Percentiles rank a stretch among this genome's conserved stretches.
Conservation (phyloP, 495 filamentous ascomycete species). For the Annulohypoxylon nitens region DNA sequence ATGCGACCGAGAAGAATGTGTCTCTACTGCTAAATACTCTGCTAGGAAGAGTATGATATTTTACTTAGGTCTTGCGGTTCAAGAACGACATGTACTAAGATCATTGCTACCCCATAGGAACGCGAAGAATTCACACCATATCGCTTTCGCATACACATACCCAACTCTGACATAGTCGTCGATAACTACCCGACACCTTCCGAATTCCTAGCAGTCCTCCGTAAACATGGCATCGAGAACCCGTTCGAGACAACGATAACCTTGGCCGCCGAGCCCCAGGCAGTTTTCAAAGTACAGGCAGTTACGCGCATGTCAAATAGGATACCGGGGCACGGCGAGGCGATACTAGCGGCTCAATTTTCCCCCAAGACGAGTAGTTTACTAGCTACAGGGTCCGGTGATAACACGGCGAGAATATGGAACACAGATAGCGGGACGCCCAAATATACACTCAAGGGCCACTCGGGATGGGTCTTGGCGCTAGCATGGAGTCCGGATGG, state of each 20-base stretch:
- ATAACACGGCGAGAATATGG: constrained; percentile 93
- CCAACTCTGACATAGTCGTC: constrained; percentile 70
- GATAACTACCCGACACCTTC: constrained; percentile 76
- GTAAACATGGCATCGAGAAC: constrained; percentile 63
- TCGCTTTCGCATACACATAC: constrained; percentile 80
- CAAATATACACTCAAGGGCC: constrained; percentile 88
- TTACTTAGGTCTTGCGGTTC: constrained; percentile 7
- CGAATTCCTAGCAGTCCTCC: constrained; percentile 60
- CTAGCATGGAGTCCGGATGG: constrained; percentile 90
- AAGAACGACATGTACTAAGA: constrained; percentile 23
- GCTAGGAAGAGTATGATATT: constrained; percentile 76
- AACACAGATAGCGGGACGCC: constrained; percentile 96
- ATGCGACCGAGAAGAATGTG: constrained; percentile 90
- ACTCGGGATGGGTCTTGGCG: constrained; percentile 92
- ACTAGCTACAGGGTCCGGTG: constrained; percentile 91
- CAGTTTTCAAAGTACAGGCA: constrained; percentile 92
- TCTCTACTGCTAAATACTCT: constrained; percentile 92
- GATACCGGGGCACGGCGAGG: constrained; percentile 91
- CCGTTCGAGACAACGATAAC: constrained; percentile 70
- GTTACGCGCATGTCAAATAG: constrained; percentile 90
- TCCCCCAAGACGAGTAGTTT: constrained; percentile 83
- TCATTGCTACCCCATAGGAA: constrained; percentile 53
- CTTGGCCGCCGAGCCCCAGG: constrained; percentile 88
- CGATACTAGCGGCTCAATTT: constrained; percentile 90
- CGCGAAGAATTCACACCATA: constrained; percentile 88